Conservation (phyloP, 2,329 filamentous ascomycete species). For the Pezicula rhizophila region DNA sequence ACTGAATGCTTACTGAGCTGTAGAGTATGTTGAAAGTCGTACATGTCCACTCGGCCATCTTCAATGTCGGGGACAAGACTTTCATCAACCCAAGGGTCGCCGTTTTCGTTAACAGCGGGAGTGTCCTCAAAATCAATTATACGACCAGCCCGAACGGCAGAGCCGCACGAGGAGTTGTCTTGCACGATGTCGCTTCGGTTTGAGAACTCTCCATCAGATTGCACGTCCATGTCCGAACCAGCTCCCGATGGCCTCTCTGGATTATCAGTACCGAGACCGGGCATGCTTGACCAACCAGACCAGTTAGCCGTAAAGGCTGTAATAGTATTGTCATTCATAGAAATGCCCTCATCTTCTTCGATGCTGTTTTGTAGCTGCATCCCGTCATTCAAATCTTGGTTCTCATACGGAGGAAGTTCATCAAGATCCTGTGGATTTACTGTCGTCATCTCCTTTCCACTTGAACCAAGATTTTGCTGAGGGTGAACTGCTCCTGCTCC, state of each 20-base stretch:
- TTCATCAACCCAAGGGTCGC: conserved; percentile 14
- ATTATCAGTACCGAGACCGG: conserved; percentile 5
- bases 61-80: conserved; percentile 23
- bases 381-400: conserved; percentile 13
- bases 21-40: conserved; percentile 14
- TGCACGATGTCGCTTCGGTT: conserved; percentile 23
- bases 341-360: conserved; percentile 25
- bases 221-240: conserved; percentile 19
- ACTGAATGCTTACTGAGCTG: conserved; percentile 2
- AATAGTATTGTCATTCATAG: conserved; percentile 9
- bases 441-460: conserved; percentile 23
- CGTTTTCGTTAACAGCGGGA: conserved; percentile 13
- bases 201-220: conserved; percentile 8
- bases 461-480: conserved; percentile 54
- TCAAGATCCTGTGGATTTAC: conserved; percentile 21
- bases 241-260: conserved; percentile 19
- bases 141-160: conserved; percentile 13
- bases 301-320: neutral
- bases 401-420: conserved; percentile 18
- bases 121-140: conserved; percentile 21
- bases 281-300: conserved; percentile 14
- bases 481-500: conserved; percentile 71
- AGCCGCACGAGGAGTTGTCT: conserved; percentile 24
- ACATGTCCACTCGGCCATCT: conserved; percentile 9
- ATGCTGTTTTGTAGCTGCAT: conserved; percentile 18